These are phyloP conservation scores for Kentomonas sorsogonicus DNA, from an alignment of 208 protist species.

Conservation along the genomic window DNA sequence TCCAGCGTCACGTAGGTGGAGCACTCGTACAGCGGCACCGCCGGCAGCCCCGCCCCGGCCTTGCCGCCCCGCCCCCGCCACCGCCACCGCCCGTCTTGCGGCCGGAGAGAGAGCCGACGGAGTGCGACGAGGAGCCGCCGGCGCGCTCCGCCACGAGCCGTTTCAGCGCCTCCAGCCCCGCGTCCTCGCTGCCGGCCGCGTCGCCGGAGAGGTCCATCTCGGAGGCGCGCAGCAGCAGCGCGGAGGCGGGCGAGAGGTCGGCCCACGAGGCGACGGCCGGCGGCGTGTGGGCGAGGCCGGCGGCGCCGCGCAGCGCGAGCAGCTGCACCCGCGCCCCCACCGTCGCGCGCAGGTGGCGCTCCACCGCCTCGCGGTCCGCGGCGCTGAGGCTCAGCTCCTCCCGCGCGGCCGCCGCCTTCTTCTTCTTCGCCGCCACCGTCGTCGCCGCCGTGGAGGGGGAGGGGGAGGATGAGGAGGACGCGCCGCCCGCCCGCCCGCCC, in stretches of 20 bases:
- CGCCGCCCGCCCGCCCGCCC: too few relatives aligned
- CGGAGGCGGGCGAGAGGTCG: constrained; percentile 13
- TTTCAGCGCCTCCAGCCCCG: too few relatives aligned
- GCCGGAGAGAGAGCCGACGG: background rate
- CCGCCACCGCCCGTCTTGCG: background rate
- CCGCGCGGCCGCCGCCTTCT: background rate
- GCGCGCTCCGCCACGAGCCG: too few relatives aligned
- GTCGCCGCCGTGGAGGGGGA: too few relatives aligned
- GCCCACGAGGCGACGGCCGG: constrained; percentile 20
- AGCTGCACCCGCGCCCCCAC: constrained; percentile 37
- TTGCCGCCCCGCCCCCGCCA: constrained; percentile 6
- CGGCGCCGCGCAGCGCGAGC: constrained; percentile 34
- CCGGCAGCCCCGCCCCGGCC: background rate
- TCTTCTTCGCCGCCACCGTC: too few relatives aligned
- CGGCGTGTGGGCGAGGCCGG: constrained; percentile 19
- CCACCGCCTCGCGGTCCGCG: background rate
- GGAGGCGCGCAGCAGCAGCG: constrained; percentile 14
- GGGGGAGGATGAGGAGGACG: too few relatives aligned
- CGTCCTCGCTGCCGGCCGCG: too few relatives aligned
- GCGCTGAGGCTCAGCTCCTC: background rate
- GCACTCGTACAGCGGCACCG: constrained; percentile 24
- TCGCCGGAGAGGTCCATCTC: too few relatives aligned
- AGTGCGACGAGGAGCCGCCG: background rate
- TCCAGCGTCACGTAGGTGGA: constrained; percentile 16
- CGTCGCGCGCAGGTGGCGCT: constrained; percentile 17